Evolutionary conservation across 345 rosid species (phyloP), one percentile per base, ranked within the genome.

Genomic region (Eucalyptus microcorys): DNA sequence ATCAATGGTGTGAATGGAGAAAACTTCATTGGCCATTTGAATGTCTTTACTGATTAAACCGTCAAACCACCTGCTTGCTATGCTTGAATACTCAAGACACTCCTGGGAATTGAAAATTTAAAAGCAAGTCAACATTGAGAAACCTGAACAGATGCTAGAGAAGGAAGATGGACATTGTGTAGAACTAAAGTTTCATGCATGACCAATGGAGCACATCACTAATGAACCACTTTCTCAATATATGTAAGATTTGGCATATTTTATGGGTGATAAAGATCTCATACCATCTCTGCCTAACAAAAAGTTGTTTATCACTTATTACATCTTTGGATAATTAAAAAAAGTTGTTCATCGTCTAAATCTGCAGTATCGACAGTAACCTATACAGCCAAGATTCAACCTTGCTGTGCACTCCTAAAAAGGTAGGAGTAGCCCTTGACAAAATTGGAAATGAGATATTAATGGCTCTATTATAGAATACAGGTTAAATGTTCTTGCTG

Each of bases 1-100:
- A 89, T 95, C 96, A 90, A 95, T 88, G 68, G 88, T 79, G 86
- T 85, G 92, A 91, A 95, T 86, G 27, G 97, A 95, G 92, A 95
- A 96, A n/a, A 97, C 95, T 92, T 96, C 96, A 13, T 94, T 93
- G 24, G 94, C 95, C 83, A 96, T 87, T 53, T 93, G 87, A 86
- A 86, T 86, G 87, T 97, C 95, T 88, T 93, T 94, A 43, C 89
- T 93, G 85, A 93, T 88, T 87, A 96, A 90, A 26, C 99, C 97
- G 92, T 95, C 94, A 85, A 94, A 93, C 98, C 99, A 96, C 91
- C 97, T 92, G 59, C 92, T 91, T 61, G 90, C 42, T 49, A 49
- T 49, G 52, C 52, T 49, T 49, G 52, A 49, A 48, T 89, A 49
- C 89, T 93, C 94, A 15, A 68, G 87, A 37, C 92, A 92, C 86